Evolutionary conservation across 306 rosid species (phyloP).

Genomic region (Lupinus albus): DNA sequence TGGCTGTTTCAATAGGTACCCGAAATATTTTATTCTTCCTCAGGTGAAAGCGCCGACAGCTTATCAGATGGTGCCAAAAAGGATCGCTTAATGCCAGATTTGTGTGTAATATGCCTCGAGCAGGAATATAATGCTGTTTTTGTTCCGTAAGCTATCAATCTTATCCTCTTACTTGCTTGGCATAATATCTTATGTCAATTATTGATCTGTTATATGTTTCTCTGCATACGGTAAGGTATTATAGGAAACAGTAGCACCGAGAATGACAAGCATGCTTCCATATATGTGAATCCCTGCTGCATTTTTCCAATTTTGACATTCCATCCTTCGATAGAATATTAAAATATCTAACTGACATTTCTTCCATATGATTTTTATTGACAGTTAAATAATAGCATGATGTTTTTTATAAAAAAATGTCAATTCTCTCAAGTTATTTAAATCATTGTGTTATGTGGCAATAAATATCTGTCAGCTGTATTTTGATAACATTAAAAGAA

Average conservation of each 20-base stretch:
- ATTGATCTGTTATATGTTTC: slow-evolving; percentile 29
- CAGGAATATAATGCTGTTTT: slow-evolving; percentile 90
- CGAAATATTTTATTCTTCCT: slow-evolving; percentile 31
- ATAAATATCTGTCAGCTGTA: neutral
- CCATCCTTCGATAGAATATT: neutral
- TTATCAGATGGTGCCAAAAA: slow-evolving; percentile 62
- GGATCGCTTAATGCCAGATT: slow-evolving; percentile 77
- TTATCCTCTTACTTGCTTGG: slow-evolving; percentile 18
- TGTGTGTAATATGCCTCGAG: slow-evolving; percentile 98
- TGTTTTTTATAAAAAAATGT: neutral
- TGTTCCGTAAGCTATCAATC: slow-evolving; percentile 81
- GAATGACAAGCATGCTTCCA: slow-evolving; percentile 17
- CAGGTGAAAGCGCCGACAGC: slow-evolving; percentile 66
- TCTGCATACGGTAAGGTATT: slow-evolving; percentile 28
- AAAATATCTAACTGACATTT: slow-evolving; percentile 24
- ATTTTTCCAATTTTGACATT: slow-evolving; percentile 7
- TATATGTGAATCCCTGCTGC: slow-evolving; percentile 5
- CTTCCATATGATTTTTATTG: neutral
- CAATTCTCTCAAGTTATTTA: slow-evolving; percentile 5
- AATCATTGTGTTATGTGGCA: slow-evolving; percentile 7
- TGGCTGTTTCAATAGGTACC: slow-evolving; percentile 25
- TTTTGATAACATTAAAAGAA: neutral
- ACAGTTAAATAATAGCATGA: neutral
- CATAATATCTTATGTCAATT: slow-evolving; percentile 5
- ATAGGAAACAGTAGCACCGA: slow-evolving; percentile 25